Evolutionary conservation across 495 filamentous ascomycete genomes (phyloP).

Genomic region (Filosporella fistucella): DNA sequence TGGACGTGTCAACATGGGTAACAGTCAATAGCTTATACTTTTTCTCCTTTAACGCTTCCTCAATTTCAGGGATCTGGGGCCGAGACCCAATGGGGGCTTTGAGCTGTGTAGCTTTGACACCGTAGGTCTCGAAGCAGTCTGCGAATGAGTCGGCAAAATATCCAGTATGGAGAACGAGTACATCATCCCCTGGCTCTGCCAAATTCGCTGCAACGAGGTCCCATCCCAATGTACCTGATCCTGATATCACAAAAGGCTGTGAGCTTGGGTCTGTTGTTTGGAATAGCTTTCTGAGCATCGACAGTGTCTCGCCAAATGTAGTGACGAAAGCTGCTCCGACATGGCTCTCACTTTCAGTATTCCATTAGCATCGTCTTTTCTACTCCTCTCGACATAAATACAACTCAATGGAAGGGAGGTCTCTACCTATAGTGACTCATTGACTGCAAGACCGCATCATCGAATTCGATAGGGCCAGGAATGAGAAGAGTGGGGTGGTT

Average conservation of each 20-base stretch:
- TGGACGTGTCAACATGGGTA: constrained; percentile 96
- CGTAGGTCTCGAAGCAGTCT: constrained; percentile 86
- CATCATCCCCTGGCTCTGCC: constrained; percentile 81
- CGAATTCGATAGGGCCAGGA: constrained; percentile 96
- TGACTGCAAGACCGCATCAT: constrained; percentile 90
- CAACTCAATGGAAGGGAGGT: neutral
- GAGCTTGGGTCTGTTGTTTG: constrained; percentile 74
- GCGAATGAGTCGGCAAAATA: constrained; percentile 98
- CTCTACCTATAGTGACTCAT: constrained; percentile 94
- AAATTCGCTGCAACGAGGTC: constrained; percentile 91
- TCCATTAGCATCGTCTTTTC: too few species aligned
- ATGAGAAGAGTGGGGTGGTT: constrained; percentile 77
- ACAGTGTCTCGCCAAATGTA: constrained; percentile 83
- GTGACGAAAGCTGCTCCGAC: constrained; percentile 83
- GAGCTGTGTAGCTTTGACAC: constrained; percentile 81
- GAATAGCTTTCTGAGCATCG: constrained; percentile 88
- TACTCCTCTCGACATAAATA: too few species aligned
- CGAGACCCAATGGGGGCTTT: constrained; percentile 85
- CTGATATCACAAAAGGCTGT: constrained; percentile 89
- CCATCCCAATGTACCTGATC: constrained; percentile 95
- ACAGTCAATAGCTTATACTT: constrained; percentile 89
- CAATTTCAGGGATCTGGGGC: constrained; percentile 81
- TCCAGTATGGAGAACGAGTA: constrained; percentile 87
- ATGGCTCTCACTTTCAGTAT: constrained; percentile 72
- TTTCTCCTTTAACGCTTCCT: constrained; percentile 81